Conservation (phyloP, 2,329 filamentous ascomycete genomes). For the Alternaria infectoria region DNA sequence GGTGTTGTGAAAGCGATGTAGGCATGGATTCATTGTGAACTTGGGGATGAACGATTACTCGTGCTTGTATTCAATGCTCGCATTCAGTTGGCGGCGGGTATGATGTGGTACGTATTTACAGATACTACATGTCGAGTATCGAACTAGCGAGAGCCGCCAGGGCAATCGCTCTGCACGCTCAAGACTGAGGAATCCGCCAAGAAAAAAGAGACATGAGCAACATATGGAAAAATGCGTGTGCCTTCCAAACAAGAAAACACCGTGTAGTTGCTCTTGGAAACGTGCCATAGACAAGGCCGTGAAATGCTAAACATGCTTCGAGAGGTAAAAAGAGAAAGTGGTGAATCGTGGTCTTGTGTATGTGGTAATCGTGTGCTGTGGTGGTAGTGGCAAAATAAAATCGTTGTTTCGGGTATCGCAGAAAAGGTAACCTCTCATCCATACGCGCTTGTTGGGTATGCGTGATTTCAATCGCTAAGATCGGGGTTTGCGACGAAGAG, state of each 20-base stretch:
- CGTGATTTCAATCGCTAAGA: conserved; percentile 55
- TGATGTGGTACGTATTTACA: conserved; percentile 7
- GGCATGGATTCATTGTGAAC: background rate
- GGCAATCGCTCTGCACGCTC: background rate
- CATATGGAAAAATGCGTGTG: conserved; percentile 1
- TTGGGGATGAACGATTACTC: background rate
- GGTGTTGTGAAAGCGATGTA: background rate
- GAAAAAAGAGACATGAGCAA: background rate
- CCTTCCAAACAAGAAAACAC: background rate
- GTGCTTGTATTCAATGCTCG: conserved; percentile 7
- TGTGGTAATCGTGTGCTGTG: background rate
- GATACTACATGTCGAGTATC: background rate
- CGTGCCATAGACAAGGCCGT: background rate
- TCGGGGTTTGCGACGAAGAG: conserved; percentile 89
- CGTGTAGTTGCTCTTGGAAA: background rate
- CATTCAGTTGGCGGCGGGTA: conserved; percentile 1
- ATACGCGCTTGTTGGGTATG: background rate
- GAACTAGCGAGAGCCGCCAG: conserved; percentile 7
- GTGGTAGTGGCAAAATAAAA: conserved; percentile 11
- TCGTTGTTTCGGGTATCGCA: conserved; percentile 40
- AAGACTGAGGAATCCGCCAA: background rate
- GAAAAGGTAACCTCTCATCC: conserved; percentile 17
- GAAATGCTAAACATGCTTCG: background rate
- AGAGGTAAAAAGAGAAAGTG: background rate
- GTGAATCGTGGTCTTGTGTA: conserved; percentile 1